Evolutionary conservation across 495 filamentous ascomycete genomes (phyloP).

Genomic region (Aspergillus ostianus): DNA sequence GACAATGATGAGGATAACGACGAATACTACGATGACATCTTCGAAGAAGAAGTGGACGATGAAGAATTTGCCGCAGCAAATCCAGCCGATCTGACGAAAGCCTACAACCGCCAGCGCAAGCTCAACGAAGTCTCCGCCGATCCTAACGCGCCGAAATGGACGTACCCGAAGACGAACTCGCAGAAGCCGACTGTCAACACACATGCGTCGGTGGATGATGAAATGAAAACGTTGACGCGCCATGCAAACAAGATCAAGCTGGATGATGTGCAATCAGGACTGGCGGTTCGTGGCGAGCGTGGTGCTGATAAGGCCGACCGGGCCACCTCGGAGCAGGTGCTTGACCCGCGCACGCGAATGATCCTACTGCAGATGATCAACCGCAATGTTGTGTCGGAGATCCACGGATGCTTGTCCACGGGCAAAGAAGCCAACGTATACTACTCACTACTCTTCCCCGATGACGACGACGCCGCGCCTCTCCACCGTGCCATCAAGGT

Average conservation of each 20-base stretch:
- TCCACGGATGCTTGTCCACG: constrained; percentile 89
- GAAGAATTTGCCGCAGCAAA: constrained; percentile 60
- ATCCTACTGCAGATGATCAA: constrained; percentile 95
- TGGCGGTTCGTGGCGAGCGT: constrained; percentile 49
- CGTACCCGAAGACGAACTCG: constrained; percentile 70
- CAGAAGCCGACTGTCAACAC: constrained; percentile 85
- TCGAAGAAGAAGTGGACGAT: constrained; percentile 54
- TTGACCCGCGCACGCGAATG: constrained; percentile 92
- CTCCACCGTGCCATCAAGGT: constrained; percentile 87
- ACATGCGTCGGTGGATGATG: constrained; percentile 75
- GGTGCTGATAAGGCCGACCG: constrained; percentile 80
- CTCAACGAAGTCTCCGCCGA: constrained; percentile 57
- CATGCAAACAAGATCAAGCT: constrained; percentile 90
- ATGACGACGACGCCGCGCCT: constrained; percentile 40
- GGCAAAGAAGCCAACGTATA: constrained; percentile 99
- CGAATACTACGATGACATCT: constrained; percentile 57
- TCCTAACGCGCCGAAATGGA: constrained; percentile 54
- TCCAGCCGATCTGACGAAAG: constrained; percentile 73
- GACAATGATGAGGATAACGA: constrained; percentile 45
- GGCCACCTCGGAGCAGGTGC: constrained; percentile 88
- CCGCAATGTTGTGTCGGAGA: constrained; percentile 71
- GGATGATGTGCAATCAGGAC: constrained; percentile 59
- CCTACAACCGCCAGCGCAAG: constrained; percentile 82
- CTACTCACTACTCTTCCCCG: constrained; percentile 60
- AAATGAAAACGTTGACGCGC: constrained; percentile 75